Base-by-base conservation (phyloP, 2,329 filamentous ascomycete genomes). In the Lasiodiplodia sp. region DNA sequence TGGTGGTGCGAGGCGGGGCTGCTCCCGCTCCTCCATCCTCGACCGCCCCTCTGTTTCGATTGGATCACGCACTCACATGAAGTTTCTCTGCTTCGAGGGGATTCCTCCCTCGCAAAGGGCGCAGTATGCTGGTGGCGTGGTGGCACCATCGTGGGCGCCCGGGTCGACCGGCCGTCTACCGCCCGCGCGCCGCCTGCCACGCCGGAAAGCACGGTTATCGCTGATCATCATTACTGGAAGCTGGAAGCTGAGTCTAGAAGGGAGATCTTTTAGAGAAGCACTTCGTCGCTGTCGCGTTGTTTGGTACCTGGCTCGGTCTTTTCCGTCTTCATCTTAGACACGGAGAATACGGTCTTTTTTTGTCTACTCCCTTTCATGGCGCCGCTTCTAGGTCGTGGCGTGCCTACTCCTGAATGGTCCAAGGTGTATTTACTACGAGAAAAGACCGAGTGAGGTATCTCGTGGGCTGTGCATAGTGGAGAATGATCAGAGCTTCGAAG, bases 121-220 rank as follows among this genome's bases (percentile, higher is more conserved):
- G 38, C 23, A 23, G 44, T 7, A 37, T 63, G 25, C 14, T 34
- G 38, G 44, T 44, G 58, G 44, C 44, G 60, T 64, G 60, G 60
- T 64, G 60, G 60, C 47, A 52, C 47, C 18, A 64, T 38, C 14
- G 38, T 28, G 28, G 18, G 16, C 60, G 60, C 47, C 23, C 60
- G 60, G 28, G 37, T 64, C 37, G 60, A 52, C 47, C 60, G 60
- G 60, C 23, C 25, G 40, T 28, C 60, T 31, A 52, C 60, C 60
- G 47, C 47, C 60, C 31, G 60, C 40, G 25, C 58, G 58, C 58
- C 58, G 47, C 60, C 60, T 52, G 60, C 25, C 40, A 31, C 37
- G 25, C 40, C 58, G 58, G 31, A 64, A 64, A 38, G 31, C 51
- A 52, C 51, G 47, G 44, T 40, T 52, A 28, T 64, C 40, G 44